Conservation (phyloP, 805 yeast genomes). For the Ogataea glucozyma region DNA sequence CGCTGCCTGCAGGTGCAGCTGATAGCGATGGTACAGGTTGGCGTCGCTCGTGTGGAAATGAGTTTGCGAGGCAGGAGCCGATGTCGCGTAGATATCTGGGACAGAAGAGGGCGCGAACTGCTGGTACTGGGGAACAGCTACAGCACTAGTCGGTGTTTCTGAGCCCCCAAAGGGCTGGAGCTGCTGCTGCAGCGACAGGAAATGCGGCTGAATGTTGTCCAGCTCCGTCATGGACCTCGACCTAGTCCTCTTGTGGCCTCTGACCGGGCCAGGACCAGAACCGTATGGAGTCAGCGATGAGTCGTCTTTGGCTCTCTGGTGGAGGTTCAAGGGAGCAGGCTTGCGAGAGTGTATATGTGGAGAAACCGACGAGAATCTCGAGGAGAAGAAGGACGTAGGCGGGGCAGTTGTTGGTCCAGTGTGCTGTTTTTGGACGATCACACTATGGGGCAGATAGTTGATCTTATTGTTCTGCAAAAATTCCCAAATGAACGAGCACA, state of each 20-base stretch:
- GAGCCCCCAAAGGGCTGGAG: constrained; percentile 1
- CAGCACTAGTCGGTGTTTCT: too few species aligned
- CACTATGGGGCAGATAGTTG: constrained; percentile 29
- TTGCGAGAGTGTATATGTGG: background rate
- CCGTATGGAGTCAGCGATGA: background rate
- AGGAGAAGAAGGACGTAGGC: too few species aligned
- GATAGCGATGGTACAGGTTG: constrained; percentile 17
- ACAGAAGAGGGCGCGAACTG: background rate
- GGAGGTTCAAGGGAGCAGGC: constrained; percentile 2
- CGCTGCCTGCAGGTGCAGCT: constrained; percentile 24
- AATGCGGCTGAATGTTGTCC: constrained; percentile 20
- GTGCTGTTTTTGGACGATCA: constrained; percentile 17
- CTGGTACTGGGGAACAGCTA: constrained; percentile 5
- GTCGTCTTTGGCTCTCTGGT: constrained; percentile 1
- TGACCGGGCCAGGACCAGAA: constrained; percentile 2
- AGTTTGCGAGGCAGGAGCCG: constrained; percentile 29
- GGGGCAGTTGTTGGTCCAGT: too few species aligned
- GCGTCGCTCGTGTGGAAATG: constrained; percentile 19
- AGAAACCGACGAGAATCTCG: too few species aligned
- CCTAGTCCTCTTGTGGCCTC: constrained; percentile 38
- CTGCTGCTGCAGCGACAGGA: background rate
- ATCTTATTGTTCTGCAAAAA: constrained; percentile 23
- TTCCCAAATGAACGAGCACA: constrained; percentile 37
- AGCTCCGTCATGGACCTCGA: constrained; percentile 37
- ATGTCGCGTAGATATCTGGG: constrained; percentile 6